These are phyloP conservation scores for Candida broadrunensis DNA, from an alignment of 805 yeast genomes.

Conservation along the genomic window DNA sequence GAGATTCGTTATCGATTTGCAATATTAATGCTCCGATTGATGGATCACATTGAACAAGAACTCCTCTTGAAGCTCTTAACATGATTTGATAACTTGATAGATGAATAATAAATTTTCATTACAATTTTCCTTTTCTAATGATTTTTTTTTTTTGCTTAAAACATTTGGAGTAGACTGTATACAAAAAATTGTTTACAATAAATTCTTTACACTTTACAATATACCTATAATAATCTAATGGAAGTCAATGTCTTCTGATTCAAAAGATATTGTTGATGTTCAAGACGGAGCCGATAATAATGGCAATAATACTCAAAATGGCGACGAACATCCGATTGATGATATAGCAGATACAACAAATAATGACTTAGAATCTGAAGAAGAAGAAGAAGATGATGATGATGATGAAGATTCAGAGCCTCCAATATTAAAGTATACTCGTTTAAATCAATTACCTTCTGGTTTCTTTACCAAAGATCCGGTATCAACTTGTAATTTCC, in stretches of 20 bases:
- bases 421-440: constrained; percentile 70
- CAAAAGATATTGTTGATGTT: too few species aligned
- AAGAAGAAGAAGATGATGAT: constrained; percentile 8
- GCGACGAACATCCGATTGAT: background rate
- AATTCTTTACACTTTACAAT: too few species aligned
- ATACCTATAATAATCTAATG: too few species aligned
- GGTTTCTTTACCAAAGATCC: constrained; percentile 74
- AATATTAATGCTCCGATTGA: constrained; percentile 84
- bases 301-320: too few species aligned
- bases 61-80: constrained; percentile 45
- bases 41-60: constrained; percentile 69
- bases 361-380: background rate
- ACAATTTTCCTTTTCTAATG: too few species aligned
- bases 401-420: constrained; percentile 41
- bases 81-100: too few species aligned
- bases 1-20: constrained; percentile 71
- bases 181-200: too few species aligned
- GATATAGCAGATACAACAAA: background rate
- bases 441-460: constrained; percentile 66
- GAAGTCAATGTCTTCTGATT: too few species aligned
- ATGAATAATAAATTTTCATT: too few species aligned
- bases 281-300: too few species aligned
- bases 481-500: constrained; percentile 65
- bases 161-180: too few species aligned
- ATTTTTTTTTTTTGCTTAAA: too few species aligned